Evolutionary conservation across 768 basidiomycete species (phyloP).

Genomic region (Termitomyces sp.): DNA sequence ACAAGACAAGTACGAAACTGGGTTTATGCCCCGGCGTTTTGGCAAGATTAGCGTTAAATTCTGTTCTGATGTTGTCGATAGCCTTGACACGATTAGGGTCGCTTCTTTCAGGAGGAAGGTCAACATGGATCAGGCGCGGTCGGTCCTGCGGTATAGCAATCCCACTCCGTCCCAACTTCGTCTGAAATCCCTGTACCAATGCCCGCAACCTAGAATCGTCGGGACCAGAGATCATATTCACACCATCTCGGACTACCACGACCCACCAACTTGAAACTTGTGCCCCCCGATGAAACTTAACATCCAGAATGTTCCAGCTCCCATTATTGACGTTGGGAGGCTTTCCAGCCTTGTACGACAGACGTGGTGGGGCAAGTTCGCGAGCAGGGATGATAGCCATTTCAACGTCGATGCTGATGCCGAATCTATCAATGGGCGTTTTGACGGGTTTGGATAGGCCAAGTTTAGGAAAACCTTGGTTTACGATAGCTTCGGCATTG

Average conservation of each 20-base stretch:
- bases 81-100: constrained; percentile 31
- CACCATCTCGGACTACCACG: constrained; percentile 53
- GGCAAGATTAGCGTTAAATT: constrained; percentile 26
- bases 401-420: constrained; percentile 43
- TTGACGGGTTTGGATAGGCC: constrained; percentile 34
- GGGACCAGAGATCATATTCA: constrained; percentile 29
- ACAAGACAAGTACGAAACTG: constrained; percentile 62
- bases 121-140: constrained; percentile 31
- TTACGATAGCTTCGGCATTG: constrained; percentile 54
- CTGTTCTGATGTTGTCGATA: constrained; percentile 32
- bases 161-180: constrained; percentile 55
- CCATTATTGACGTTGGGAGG: constrained; percentile 44
- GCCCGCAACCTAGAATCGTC: constrained; percentile 32
- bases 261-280: constrained; percentile 58
- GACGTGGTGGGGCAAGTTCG: constrained; percentile 50
- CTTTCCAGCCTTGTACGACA: constrained; percentile 48
- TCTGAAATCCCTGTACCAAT: constrained; percentile 47
- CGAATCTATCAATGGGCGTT: constrained; percentile 46
- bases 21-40: constrained; percentile 31
- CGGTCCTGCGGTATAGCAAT: constrained; percentile 37
- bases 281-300: constrained; percentile 59
- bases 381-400: constrained; percentile 66
- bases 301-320: constrained; percentile 72
- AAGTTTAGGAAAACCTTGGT: constrained; percentile 50
- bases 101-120: constrained; percentile 16